These are phyloP conservation scores for Cruciata laevipes DNA, from an alignment of 257 asterid genomes.

Conservation along the genomic window DNA sequence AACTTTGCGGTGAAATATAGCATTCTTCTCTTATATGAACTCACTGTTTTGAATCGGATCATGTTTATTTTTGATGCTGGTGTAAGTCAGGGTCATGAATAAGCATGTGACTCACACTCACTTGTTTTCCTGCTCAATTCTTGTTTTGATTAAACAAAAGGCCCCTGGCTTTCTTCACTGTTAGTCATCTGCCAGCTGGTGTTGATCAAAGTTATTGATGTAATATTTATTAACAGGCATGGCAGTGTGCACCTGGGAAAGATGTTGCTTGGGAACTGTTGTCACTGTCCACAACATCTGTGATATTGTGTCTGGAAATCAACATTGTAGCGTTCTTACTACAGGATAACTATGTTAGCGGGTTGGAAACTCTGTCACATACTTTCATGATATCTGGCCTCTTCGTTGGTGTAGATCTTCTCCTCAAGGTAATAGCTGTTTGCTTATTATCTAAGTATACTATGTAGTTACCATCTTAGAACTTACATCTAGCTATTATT, in stretches of 20 bases:
- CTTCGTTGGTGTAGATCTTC: conserved; percentile 61
- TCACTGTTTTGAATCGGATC: not conserved
- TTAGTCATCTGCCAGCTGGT: conserved; percentile 5
- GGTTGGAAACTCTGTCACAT: conserved; percentile 76
- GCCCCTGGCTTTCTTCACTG: not conserved
- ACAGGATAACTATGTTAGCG: conserved; percentile 70
- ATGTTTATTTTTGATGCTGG: not conserved
- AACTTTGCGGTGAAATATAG: not conserved
- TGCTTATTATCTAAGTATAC: not conserved
- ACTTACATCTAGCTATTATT: not conserved
- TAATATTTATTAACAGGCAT: conserved; percentile 39
- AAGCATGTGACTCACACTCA: not conserved
- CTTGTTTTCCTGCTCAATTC: not conserved
- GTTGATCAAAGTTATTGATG: not conserved
- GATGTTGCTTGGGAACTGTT: conserved; percentile 66
- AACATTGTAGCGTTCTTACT: conserved; percentile 79
- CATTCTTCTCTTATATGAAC: too few relatives aligned
- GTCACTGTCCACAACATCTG: conserved; percentile 61
- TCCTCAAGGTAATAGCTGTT: conserved; percentile 60
- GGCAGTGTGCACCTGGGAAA: conserved; percentile 81
- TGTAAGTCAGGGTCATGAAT: not conserved
- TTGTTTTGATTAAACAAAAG: not conserved
- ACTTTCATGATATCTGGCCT: conserved; percentile 72
- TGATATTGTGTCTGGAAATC: conserved; percentile 66
- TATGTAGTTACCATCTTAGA: not conserved